Base-by-base conservation (phyloP, 2,329 filamentous ascomycete species). In the Coleophoma eucalyptorum region DNA sequence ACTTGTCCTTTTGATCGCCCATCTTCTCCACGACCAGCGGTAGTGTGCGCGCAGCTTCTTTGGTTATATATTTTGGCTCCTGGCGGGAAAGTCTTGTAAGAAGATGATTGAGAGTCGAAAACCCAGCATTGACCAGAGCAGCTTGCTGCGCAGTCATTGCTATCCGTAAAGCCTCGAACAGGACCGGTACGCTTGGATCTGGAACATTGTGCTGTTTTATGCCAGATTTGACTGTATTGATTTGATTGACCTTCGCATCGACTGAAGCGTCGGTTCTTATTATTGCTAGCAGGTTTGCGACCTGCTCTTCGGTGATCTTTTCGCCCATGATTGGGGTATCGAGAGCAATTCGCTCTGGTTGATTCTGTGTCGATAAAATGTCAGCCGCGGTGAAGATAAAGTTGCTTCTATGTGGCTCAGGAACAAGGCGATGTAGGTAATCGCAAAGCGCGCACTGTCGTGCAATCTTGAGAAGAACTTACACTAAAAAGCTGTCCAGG, bases 181-280 rank as follows among this genome's bases (percentile, higher is more conserved):
- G 82, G 51, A 82, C 76, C 21, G 82, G 72, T 60, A 95, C 80
- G 62, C 78, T 81, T 49, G 72, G 70, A 58, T 95, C 90, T 54
- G 90, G 90, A 43, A 96, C 89, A 73, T 91, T 91, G 67, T 89
- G 87, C 69, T 96, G 91, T 70, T 96, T 96, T 76, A 96, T 96
- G 67, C 84, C 82, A 41, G 89, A 91, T 72, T 96, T 96, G 70
- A 92, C 76, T 62, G 75, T 78, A 53, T 84, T 89, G 60, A 96
- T 81, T 49, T 81, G 79, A 57, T 82, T 76, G 56, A 90, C 78
- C 66, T 91, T 91, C 47, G 77, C 71, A 62, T 92, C 87, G 60
- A 89, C 75, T 45, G 83, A 78, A 35, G 80, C 77, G 60, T 89
- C 87, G 60, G 81, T 79, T 67, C 73, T 73, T 49, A 83, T 68